phyloP scores from a whole-genome alignment of 75 land plant genomes.

The Chamaecyparis obtusa region DNA sequence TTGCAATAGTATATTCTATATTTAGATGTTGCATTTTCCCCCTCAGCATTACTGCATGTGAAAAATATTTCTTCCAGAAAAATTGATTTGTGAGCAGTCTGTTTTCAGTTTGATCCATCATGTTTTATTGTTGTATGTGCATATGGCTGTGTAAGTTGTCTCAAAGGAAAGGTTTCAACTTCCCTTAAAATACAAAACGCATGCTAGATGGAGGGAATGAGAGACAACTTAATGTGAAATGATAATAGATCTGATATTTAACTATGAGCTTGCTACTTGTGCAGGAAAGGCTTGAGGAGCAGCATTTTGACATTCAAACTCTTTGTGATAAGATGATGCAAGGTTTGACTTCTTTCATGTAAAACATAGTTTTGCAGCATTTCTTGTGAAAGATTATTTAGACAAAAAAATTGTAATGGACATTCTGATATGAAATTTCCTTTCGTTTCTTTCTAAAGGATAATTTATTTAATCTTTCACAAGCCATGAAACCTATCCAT shows the following conservation, averaged over 20 bases:
- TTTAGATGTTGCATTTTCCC: background rate
- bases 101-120: background rate
- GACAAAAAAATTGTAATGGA: background rate
- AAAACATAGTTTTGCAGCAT: background rate
- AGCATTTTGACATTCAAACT: constrained; percentile 19
- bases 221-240: background rate
- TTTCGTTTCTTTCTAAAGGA: background rate
- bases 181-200: background rate
- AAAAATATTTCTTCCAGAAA: background rate
- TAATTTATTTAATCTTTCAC: background rate
- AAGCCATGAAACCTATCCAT: background rate
- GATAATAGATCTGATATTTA: background rate
- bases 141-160: background rate
- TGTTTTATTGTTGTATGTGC: background rate
- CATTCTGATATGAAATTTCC: background rate
- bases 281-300: constrained; percentile 29
- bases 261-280: background rate
- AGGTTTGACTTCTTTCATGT: constrained; percentile 20
- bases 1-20: background rate
- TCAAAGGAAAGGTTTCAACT: background rate
- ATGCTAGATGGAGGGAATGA: background rate
- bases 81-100: background rate
- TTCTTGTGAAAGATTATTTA: background rate
- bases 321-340: constrained; percentile 34
- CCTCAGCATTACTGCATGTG: background rate